Conservation (phyloP, 148 eudicot genomes). For the Mesembryanthemum crystallinum region DNA sequence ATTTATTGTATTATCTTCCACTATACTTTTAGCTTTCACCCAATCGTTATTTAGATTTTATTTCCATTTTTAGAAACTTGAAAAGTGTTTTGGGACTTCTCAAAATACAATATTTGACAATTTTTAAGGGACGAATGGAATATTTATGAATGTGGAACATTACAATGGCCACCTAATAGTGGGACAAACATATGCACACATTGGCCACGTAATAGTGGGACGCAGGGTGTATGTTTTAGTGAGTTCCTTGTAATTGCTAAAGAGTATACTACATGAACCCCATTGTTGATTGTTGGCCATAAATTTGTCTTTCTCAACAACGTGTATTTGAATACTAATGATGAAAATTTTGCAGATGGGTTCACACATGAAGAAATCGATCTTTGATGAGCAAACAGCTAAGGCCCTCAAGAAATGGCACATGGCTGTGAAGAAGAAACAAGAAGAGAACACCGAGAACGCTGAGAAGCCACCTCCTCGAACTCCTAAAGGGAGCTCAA, state of each 20-base stretch:
- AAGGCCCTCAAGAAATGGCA: slow-evolving; percentile 80
- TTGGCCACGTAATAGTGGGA: too few relatives aligned
- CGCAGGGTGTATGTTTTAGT: background rate
- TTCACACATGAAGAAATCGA: slow-evolving; percentile 71
- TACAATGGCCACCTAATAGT: too few relatives aligned
- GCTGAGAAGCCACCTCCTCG: slow-evolving; percentile 36
- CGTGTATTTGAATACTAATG: background rate
- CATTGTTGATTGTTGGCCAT: background rate
- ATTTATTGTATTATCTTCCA: too few relatives aligned
- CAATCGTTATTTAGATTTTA: too few relatives aligned
- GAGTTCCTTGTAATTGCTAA: background rate
- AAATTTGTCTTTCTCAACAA: background rate
- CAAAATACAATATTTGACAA: too few relatives aligned
- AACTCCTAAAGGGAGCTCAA: slow-evolving; percentile 35
- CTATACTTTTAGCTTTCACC: too few relatives aligned
- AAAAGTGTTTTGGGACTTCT: too few relatives aligned
- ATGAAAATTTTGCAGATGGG: slow-evolving; percentile 71
- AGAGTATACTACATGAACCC: background rate
- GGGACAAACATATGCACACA: too few relatives aligned
- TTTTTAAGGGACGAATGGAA: too few relatives aligned
- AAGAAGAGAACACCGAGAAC: slow-evolving; percentile 23
- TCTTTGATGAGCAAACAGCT: slow-evolving; percentile 88
- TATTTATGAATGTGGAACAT: too few relatives aligned
- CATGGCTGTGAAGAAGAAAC: slow-evolving; percentile 62
- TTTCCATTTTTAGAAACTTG: too few relatives aligned